These are phyloP conservation scores for Cryptosporidium canis DNA, from an alignment of 169 alveolate species.

Conservation along the genomic window DNA sequence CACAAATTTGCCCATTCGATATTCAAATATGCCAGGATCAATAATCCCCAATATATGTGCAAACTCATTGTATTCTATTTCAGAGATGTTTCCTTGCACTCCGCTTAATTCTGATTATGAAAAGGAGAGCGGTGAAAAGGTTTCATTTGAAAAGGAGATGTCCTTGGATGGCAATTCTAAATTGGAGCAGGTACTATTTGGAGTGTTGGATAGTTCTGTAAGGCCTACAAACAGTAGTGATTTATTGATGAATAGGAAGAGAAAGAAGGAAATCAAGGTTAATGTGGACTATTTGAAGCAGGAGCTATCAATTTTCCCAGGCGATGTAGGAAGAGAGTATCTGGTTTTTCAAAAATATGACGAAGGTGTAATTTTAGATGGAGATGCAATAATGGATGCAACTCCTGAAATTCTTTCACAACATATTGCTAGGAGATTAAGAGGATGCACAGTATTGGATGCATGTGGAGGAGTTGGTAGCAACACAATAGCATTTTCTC, in stretches of 20 bases:
- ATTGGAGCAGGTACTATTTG: slow-evolving; percentile 24
- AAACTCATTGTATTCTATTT: background rate
- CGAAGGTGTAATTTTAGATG: slow-evolving; percentile 44
- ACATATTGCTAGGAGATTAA: slow-evolving; percentile 63
- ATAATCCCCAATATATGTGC: slow-evolving; percentile 1
- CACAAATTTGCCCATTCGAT: slow-evolving; percentile 43
- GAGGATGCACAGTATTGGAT: slow-evolving; percentile 71
- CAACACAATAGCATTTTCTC: slow-evolving; percentile 72
- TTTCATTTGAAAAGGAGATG: background rate
- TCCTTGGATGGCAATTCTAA: background rate
- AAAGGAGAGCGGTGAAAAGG: background rate
- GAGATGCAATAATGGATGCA: slow-evolving; percentile 66
- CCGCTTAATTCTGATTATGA: slow-evolving; percentile 41
- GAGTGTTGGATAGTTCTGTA: background rate
- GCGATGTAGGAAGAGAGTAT: slow-evolving; percentile 60
- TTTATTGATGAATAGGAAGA: background rate
- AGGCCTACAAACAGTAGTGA: background rate
- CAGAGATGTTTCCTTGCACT: slow-evolving; percentile 51
- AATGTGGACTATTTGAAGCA: slow-evolving; percentile 11
- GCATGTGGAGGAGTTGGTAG: slow-evolving; percentile 77
- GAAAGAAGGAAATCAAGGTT: slow-evolving; percentile 28
- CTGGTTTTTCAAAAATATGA: slow-evolving; percentile 50
- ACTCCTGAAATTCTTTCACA: slow-evolving; percentile 66
- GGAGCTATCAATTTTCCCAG: slow-evolving; percentile 46
- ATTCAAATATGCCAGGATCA: slow-evolving; percentile 53